These are phyloP conservation scores for Coniosporium apollinis DNA, from an alignment of 495 filamentous ascomycete genomes.

Conservation along the genomic window DNA sequence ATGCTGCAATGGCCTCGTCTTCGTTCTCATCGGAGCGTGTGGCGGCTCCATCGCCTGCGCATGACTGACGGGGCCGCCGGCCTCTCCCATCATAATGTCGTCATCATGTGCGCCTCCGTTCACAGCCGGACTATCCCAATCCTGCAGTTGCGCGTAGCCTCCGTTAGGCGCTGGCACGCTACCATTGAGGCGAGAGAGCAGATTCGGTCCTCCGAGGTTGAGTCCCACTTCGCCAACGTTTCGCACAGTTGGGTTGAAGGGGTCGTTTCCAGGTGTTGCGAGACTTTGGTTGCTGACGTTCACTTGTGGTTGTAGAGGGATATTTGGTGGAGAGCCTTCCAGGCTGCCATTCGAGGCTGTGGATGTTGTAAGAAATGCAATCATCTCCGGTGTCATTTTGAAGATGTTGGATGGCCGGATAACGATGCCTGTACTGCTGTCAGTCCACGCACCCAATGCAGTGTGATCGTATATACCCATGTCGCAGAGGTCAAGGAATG, in stretches of 20 bases:
- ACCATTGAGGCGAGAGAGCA: conserved; percentile 16
- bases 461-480: conserved; percentile 47
- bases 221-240: conserved; percentile 11
- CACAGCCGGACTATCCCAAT: conserved; percentile 20
- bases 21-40: conserved; percentile 46
- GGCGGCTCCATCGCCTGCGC: conserved; percentile 36
- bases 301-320: conserved; percentile 3
- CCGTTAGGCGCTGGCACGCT: conserved; percentile 8
- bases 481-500: conserved; percentile 65
- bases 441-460: no score
- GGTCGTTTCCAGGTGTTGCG: conserved; percentile 20
- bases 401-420: conserved; percentile 76
- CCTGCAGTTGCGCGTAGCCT: conserved; percentile 6
- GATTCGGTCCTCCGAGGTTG: conserved; percentile 14
- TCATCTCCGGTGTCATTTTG: conserved; percentile 53
- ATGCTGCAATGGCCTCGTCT: conserved; percentile 40
- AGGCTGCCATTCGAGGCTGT: conserved; percentile 1
- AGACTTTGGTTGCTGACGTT: conserved; percentile 15
- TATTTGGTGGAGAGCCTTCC: background rate
- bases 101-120: conserved; percentile 17
- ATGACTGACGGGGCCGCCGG: conserved; percentile 6
- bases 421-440: no score
- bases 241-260: conserved; percentile 17
- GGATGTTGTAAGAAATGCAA: conserved; percentile 23
- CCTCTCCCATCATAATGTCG: conserved; percentile 24